Percentiles rank a stretch among this genome's conserved stretches.
These are phyloP conservation scores for Rhizopus sp. DNA, from an alignment of 371 early-diverging fungal genomes.

Conservation along the genomic window DNA sequence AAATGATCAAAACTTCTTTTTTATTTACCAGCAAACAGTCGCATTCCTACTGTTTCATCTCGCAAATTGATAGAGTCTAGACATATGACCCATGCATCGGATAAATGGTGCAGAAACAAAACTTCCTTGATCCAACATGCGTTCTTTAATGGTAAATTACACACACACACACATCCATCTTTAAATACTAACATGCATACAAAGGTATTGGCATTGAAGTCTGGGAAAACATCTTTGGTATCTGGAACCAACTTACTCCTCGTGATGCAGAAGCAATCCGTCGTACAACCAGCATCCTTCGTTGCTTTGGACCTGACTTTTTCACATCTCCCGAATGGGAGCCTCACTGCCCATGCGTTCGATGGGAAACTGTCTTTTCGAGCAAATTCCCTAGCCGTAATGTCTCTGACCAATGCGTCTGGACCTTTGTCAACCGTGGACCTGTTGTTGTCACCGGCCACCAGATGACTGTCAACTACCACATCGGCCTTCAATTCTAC, in stretches of 20 bases:
- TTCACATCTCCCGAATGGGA: constrained; percentile 33
- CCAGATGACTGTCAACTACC: constrained; percentile 35
- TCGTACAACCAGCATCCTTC: constrained; percentile 26
- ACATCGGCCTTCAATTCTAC: constrained; percentile 34
- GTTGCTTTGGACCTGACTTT: constrained; percentile 30
- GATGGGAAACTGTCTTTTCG: constrained; percentile 29
- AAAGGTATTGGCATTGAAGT: constrained; percentile 32
- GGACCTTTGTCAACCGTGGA: constrained; percentile 33
- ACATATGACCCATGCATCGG: constrained; percentile 27
- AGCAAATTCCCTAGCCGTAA: constrained; percentile 22
- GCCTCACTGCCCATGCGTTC: constrained; percentile 32
- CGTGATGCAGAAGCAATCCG: constrained; percentile 32
- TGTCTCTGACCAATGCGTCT: constrained; percentile 19
- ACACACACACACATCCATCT: not conserved
- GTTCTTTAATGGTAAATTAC: constrained; percentile 29
- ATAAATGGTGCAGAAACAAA: constrained; percentile 38
- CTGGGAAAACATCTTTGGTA: constrained; percentile 38
- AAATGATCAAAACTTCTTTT: not conserved
- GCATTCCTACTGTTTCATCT: constrained; percentile 27
- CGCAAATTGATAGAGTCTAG: constrained; percentile 27
- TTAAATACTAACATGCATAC: not conserved
- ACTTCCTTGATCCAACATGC: constrained; percentile 29
- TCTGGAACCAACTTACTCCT: constrained; percentile 29
- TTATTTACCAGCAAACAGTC: constrained; percentile 7
- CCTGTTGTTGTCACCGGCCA: constrained; percentile 28